These are phyloP conservation scores for Xylaria telfairii DNA, from an alignment of 495 filamentous ascomycete genomes.

Conservation along the genomic window DNA sequence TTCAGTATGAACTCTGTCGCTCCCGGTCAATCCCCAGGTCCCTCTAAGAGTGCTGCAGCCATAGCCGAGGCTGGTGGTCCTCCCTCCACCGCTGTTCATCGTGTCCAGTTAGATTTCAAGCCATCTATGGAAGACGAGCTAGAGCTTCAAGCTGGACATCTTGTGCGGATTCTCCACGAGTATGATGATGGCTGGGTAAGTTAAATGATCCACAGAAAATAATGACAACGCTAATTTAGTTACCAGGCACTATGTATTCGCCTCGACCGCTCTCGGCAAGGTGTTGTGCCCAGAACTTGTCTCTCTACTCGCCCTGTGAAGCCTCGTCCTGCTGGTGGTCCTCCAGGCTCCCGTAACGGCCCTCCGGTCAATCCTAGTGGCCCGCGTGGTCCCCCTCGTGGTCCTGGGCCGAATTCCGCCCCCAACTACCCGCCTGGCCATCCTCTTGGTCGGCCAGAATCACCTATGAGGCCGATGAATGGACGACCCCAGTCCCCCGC, in stretches of 20 bases:
- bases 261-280: constrained; percentile 88
- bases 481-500: constrained; percentile 45
- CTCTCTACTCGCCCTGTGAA: constrained; percentile 91
- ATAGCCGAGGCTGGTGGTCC: constrained; percentile 64
- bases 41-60: constrained; percentile 52
- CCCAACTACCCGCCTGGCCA: constrained; percentile 49
- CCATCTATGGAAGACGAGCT: constrained; percentile 93
- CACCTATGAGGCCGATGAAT: constrained; percentile 46
- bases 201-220: constrained; percentile 26
- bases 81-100: constrained; percentile 69
- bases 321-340: constrained; percentile 65
- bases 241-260: constrained; percentile 83
- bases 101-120: constrained; percentile 93
- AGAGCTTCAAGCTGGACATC: constrained; percentile 74
- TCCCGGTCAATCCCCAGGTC: constrained; percentile 53
- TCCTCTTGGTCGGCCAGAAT: constrained; percentile 52
- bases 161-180: constrained; percentile 89
- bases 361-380: constrained; percentile 45
- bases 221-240: constrained; percentile 47
- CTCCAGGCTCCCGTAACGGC: constrained; percentile 47
- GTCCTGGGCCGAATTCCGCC: constrained; percentile 53
- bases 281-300: constrained; percentile 92
- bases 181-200: constrained; percentile 99
- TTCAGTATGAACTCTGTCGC: constrained; percentile 60
- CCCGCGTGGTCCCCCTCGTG: constrained; percentile 51